phyloP scores from a whole-genome alignment of 306 rosid species.

The Trichosanthes cucumerina region DNA sequence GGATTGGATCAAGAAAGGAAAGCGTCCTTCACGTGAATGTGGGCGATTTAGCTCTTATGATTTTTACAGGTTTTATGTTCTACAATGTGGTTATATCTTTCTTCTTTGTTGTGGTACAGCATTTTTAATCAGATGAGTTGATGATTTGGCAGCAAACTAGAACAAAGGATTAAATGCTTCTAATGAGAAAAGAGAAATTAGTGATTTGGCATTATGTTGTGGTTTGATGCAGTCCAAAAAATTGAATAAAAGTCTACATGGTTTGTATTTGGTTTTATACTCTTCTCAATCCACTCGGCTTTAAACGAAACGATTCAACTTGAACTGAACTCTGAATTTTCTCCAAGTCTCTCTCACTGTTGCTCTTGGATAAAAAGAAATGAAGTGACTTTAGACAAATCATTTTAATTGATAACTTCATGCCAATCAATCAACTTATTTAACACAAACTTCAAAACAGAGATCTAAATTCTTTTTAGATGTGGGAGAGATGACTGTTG shows the following conservation, averaged over 20 bases:
- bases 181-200: not conserved
- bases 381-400: too few species aligned
- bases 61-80: not conserved
- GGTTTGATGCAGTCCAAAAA: not conserved
- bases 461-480: not conserved
- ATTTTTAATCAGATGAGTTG: conserved; percentile 4
- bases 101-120: not conserved
- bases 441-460: not conserved
- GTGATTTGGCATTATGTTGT: not conserved
- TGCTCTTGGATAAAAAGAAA: too few species aligned
- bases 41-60: not conserved
- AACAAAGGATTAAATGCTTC: not conserved
- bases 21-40: conserved; percentile 5
- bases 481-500: not conserved
- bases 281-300: not conserved
- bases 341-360: not conserved
- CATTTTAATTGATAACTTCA: too few species aligned
- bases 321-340: not conserved
- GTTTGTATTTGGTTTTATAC: not conserved
- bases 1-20: conserved; percentile 46
- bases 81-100: not conserved
- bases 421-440: too few species aligned
- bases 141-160: conserved; percentile 9
- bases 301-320: not conserved
- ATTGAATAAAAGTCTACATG: not conserved